A percentile compares a stretch with the other conserved stretches of the same genome.
These are phyloP conservation scores for Pythium graminicola DNA, from an alignment of 352 stramenopile genomes.

Conservation along the genomic window DNA sequence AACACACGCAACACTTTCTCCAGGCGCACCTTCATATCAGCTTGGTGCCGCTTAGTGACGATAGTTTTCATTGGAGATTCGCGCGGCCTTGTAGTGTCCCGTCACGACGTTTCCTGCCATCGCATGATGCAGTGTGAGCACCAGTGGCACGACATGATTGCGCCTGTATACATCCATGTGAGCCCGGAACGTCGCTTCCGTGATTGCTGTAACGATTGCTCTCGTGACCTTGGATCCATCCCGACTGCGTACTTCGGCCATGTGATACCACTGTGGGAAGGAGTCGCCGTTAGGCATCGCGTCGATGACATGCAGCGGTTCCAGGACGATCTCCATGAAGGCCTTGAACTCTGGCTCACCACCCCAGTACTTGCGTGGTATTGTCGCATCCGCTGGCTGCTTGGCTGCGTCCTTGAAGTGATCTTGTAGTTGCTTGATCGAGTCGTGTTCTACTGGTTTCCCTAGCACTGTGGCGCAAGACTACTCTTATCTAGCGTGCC, in stretches of 20 bases:
- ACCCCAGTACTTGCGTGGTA: not conserved
- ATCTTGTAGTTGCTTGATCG: not conserved
- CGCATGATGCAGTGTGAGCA: not conserved
- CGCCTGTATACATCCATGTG: slow-evolving; percentile 3
- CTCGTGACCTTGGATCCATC: not conserved
- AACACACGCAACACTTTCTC: not conserved
- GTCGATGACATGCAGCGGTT: slow-evolving; percentile 7
- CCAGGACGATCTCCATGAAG: not conserved
- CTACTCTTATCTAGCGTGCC: not conserved
- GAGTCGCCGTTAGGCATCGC: not conserved
- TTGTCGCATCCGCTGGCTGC: not conserved
- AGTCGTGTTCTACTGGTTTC: not conserved
- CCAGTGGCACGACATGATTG: not conserved
- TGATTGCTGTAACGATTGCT: not conserved
- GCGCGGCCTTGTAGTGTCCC: slow-evolving; percentile 1
- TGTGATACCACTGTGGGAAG: slow-evolving; percentile 1
- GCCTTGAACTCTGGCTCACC: slow-evolving; percentile 5
- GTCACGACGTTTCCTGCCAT: not conserved
- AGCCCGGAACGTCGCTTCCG: not conserved
- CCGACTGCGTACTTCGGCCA: not conserved
- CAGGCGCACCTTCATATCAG: not conserved
- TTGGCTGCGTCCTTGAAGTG: slow-evolving; percentile 3
- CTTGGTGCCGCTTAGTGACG: not conserved
- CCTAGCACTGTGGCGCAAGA: not conserved
- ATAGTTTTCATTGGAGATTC: not conserved